phyloP scores from a whole-genome alignment of 2,329 filamentous ascomycete genomes.

The Pestalotiopsis sp. region DNA sequence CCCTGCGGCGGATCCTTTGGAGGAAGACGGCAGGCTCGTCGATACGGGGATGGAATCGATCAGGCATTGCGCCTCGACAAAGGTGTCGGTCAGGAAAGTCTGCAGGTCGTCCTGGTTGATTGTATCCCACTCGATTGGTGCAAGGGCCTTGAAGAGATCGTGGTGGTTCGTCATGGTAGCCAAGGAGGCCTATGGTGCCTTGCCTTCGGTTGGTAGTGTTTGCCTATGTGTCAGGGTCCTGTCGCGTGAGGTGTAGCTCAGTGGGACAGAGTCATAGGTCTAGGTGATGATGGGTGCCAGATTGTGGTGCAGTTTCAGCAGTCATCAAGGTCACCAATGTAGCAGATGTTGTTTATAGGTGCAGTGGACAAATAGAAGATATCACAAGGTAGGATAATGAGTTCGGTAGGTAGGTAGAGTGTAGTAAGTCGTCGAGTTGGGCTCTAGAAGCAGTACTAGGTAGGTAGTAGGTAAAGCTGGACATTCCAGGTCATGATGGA shows the following conservation, averaged over 20 bases:
- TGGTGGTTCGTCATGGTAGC: slow-evolving; percentile 32
- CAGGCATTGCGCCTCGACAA: slow-evolving; percentile 69
- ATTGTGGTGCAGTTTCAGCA: neutral
- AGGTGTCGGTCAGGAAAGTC: slow-evolving; percentile 59
- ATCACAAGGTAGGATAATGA: neutral
- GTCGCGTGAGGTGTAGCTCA: neutral
- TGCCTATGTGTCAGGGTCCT: neutral
- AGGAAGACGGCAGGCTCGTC: slow-evolving; percentile 44
- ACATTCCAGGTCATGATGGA: neutral
- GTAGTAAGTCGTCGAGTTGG: neutral
- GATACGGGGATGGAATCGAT: slow-evolving; percentile 73
- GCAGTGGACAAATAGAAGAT: neutral
- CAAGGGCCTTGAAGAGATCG: slow-evolving; percentile 55
- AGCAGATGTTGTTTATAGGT: neutral
- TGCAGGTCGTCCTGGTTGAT: slow-evolving; percentile 48
- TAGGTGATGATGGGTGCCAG: neutral
- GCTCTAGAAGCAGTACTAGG: neutral
- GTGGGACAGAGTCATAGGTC: neutral
- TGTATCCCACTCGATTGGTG: slow-evolving; percentile 51
- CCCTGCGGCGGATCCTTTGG: slow-evolving; percentile 33
- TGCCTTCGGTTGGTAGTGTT: neutral
- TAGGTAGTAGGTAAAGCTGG: neutral
- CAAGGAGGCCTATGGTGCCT: neutral
- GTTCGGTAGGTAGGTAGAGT: neutral
- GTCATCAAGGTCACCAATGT: neutral